Conservation (phyloP, 2,329 filamentous ascomycete genomes). For the Diaporthe destruens region DNA sequence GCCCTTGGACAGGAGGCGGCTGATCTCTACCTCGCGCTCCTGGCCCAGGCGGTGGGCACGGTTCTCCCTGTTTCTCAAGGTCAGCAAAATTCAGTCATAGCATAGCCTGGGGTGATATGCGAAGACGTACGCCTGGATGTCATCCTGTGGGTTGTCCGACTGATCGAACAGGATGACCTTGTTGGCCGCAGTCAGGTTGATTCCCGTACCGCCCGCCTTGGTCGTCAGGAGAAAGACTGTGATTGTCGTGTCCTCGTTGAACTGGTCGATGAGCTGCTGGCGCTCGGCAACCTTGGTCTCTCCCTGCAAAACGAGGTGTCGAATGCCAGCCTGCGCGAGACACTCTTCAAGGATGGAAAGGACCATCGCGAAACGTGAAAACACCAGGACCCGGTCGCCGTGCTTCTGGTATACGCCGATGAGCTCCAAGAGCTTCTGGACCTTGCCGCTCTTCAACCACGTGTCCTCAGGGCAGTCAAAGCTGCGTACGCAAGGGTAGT, state of each 20-base stretch:
- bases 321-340: conserved; percentile 77
- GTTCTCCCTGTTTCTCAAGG: conserved; percentile 76
- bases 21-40: conserved; percentile 88
- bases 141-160: conserved; percentile 97
- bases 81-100: not conserved
- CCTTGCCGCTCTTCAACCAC: conserved; percentile 81
- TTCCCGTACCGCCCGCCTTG: conserved; percentile 94
- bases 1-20: conserved; percentile 81
- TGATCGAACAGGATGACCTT: conserved; percentile 98
- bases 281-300: conserved; percentile 84
- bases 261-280: conserved; percentile 89
- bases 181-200: conserved; percentile 95
- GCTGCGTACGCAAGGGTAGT: conserved; percentile 66
- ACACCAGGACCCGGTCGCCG: conserved; percentile 89
- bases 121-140: conserved; percentile 73
- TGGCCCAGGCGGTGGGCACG: conserved; percentile 95
- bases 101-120: not conserved
- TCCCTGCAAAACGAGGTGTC: conserved; percentile 89
- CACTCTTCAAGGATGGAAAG: conserved; percentile 92
- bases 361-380: conserved; percentile 92
- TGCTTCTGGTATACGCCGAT: conserved; percentile 79
- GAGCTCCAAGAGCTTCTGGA: conserved; percentile 82
- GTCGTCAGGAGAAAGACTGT: conserved; percentile 94
- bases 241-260: conserved; percentile 80
- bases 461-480: conserved; percentile 67